phyloP scores from a whole-genome alignment of 345 rosid genomes.

The Nasturtium officinale region DNA sequence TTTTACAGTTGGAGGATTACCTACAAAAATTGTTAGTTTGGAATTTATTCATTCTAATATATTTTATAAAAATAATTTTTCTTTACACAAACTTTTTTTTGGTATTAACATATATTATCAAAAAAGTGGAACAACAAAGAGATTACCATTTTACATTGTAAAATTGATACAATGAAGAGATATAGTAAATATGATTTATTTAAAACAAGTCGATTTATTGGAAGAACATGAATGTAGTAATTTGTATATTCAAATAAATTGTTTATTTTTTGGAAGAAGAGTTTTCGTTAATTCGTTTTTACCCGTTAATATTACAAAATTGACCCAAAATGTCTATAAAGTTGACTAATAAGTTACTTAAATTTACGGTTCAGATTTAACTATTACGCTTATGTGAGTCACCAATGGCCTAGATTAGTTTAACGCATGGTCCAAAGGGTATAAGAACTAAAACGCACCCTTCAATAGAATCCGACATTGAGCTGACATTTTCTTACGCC shows the following conservation, averaged over 20 bases:
- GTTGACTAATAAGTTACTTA: not conserved
- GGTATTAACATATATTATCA: too few relatives aligned
- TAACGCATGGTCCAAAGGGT: conserved; percentile 10
- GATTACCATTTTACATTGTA: too few relatives aligned
- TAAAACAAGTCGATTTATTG: not conserved
- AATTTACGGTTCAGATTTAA: conserved; percentile 22
- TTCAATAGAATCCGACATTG: not conserved
- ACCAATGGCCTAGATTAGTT: conserved; percentile 33
- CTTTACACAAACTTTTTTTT: too few relatives aligned
- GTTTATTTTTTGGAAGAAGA: too few relatives aligned
- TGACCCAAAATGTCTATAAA: not conserved
- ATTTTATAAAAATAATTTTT: too few relatives aligned
- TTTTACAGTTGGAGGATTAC: not conserved
- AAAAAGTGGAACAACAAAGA: too few relatives aligned
- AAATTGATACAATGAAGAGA: too few relatives aligned
- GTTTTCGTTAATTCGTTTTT: not conserved
- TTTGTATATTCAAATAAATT: too few relatives aligned
- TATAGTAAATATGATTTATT: too few relatives aligned
- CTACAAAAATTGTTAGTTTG: not conserved
- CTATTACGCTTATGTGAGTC: not conserved
- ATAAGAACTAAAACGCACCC: conserved; percentile 11
- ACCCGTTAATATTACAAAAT: not conserved
- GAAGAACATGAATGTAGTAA: too few relatives aligned
- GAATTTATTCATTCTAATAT: too few relatives aligned
- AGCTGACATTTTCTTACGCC: conserved; percentile 23